Evolutionary conservation across 192 early-diverging fungal species (phyloP).

Genomic region (Rhizophagus sp.): DNA sequence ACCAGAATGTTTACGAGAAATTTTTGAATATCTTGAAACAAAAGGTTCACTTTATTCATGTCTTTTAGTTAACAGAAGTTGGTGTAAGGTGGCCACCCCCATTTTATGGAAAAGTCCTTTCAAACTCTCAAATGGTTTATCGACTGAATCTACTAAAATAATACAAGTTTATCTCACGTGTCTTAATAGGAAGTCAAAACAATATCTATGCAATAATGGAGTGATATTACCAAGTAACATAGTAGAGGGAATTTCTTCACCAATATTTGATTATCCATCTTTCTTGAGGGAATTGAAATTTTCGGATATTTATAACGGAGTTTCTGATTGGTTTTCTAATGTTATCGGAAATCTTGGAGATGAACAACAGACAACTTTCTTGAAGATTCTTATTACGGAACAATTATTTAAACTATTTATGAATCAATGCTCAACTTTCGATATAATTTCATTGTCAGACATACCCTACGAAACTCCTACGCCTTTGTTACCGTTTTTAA

Average conservation of each 20-base stretch:
- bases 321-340: neutral
- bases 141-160: neutral
- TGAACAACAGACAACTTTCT: neutral
- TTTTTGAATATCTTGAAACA: conserved; percentile 2
- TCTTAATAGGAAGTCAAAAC: neutral
- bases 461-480: neutral
- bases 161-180: neutral
- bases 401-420: conserved; percentile 18
- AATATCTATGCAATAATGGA: neutral
- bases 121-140: neutral
- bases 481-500: conserved; percentile 2
- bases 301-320: conserved; percentile 4
- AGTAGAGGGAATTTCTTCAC: neutral
- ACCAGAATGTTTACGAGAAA: conserved; percentile 5
- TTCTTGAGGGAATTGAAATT: conserved; percentile 17
- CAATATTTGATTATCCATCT: conserved; percentile 21
- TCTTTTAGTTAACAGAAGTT: conserved; percentile 14
- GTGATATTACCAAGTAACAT: neutral
- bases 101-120: conserved; percentile 5
- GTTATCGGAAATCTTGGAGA: neutral
- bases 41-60: conserved; percentile 17
- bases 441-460: conserved; percentile 4
- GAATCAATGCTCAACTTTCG: conserved; percentile 1
- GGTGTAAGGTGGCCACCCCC: neutral
- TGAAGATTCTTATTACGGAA: neutral